These are phyloP conservation scores for Trichophyton schoenleinii DNA, from an alignment of 2,329 filamentous ascomycete species.

Conservation along the genomic window DNA sequence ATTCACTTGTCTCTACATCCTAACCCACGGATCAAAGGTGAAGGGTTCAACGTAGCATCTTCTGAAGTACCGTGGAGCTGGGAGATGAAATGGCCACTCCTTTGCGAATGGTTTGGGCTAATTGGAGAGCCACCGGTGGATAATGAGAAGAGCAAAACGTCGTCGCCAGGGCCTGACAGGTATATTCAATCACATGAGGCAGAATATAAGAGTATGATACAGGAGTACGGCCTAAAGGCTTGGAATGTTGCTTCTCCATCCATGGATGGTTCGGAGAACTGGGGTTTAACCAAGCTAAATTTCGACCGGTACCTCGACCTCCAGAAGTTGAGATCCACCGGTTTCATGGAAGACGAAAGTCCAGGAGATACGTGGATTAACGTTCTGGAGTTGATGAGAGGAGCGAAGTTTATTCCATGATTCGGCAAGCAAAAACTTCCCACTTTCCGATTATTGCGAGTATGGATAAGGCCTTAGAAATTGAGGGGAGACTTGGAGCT, in stretches of 20 bases:
- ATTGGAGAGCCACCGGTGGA: constrained; percentile 9
- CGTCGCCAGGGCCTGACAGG: constrained; percentile 8
- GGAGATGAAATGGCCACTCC: constrained; percentile 10
- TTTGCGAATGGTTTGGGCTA: constrained; percentile 12
- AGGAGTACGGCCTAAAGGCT: constrained; percentile 8
- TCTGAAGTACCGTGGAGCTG: constrained; percentile 9
- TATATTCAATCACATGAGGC: constrained; percentile 10
- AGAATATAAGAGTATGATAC: constrained; percentile 9
- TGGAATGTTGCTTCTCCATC: constrained; percentile 10
- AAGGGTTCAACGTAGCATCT: constrained; percentile 13
- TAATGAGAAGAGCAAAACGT: constrained; percentile 7
- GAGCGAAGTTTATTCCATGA: constrained; percentile 10
- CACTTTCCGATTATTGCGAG: no score
- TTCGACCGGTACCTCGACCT: constrained; percentile 10
- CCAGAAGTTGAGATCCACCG: constrained; percentile 9
- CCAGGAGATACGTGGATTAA: constrained; percentile 8
- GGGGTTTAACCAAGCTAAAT: constrained; percentile 12
- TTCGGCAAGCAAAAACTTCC: no score
- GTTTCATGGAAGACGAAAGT: constrained; percentile 10
- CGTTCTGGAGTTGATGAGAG: constrained; percentile 10
- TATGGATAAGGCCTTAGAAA: not conserved
- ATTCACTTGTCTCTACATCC: constrained; percentile 11
- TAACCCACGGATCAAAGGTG: constrained; percentile 6
- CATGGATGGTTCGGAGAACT: constrained; percentile 13
- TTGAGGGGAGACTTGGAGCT: not conserved